Conservation (phyloP, 768 basidiomycete species). For the Pleurotus salmoneostramineus region DNA sequence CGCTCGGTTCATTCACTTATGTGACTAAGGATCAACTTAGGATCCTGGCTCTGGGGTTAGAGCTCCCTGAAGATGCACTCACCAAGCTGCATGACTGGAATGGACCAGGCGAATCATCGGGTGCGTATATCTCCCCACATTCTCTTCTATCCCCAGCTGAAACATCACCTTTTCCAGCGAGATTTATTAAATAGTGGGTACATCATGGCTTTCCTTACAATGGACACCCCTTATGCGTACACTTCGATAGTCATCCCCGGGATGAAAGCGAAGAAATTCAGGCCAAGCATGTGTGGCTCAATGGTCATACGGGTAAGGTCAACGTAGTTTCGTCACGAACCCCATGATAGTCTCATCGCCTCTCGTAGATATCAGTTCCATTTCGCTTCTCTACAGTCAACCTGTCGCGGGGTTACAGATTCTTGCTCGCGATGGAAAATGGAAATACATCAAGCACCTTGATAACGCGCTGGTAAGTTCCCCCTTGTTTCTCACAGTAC, state of each 20-base stretch:
- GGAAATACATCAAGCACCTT: slow-evolving; percentile 44
- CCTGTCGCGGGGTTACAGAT: slow-evolving; percentile 46
- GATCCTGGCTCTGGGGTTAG: slow-evolving; percentile 46
- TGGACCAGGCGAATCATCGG: slow-evolving; percentile 35
- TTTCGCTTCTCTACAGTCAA: slow-evolving; percentile 46
- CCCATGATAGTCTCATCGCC: neutral
- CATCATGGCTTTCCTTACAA: neutral
- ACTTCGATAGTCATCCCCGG: slow-evolving; percentile 31
- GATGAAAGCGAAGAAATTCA: slow-evolving; percentile 36
- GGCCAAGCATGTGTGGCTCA: slow-evolving; percentile 44
- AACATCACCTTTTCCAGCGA: slow-evolving; percentile 20
- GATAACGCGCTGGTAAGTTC: slow-evolving; percentile 36
- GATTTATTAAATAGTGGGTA: slow-evolving; percentile 47
- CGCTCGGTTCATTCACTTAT: neutral
- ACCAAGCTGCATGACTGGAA: slow-evolving; percentile 44
- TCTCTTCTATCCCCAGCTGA: neutral
- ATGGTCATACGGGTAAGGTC: slow-evolving; percentile 38
- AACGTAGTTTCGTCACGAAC: neutral
- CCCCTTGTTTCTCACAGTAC: neutral
- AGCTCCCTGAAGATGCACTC: slow-evolving; percentile 50
- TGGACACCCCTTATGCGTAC: neutral
- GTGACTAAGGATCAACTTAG: slow-evolving; percentile 17
- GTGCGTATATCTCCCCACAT: slow-evolving; percentile 17
- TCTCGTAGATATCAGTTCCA: slow-evolving; percentile 34
- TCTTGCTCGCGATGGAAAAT: slow-evolving; percentile 31